Percentiles rank a stretch among this genome's conserved stretches.
phyloP scores from a whole-genome alignment of 2,329 filamentous ascomycete genomes.

The Coleophoma crateriformis region DNA sequence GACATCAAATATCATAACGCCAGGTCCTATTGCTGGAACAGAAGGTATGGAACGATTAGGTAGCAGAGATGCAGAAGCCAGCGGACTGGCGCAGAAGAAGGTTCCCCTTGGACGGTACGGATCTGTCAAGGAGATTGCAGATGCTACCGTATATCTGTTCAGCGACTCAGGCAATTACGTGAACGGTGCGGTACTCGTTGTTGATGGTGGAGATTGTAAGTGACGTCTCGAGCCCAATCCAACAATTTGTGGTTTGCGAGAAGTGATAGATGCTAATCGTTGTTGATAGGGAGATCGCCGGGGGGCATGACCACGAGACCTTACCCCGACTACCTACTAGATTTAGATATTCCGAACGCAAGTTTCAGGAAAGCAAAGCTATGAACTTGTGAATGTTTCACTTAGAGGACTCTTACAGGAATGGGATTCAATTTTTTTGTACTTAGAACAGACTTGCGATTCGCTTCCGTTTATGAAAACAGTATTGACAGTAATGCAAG shows the following conservation, averaged over 20 bases:
- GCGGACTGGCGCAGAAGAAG: slow-evolving; percentile 24
- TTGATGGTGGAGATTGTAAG: slow-evolving; percentile 44
- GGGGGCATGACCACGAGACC: not conserved
- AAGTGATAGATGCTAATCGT: too few species aligned
- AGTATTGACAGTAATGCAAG: too few species aligned
- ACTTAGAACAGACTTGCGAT: too few species aligned
- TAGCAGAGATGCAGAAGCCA: slow-evolving; percentile 12
- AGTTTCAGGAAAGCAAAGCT: not conserved
- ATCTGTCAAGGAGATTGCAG: slow-evolving; percentile 79
- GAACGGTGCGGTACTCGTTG: slow-evolving; percentile 76
- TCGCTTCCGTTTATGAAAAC: too few species aligned
- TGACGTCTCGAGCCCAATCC: too few species aligned
- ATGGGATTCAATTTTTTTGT: too few species aligned
- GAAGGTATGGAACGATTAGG: slow-evolving; percentile 69
- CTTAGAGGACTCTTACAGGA: too few species aligned
- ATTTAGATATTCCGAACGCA: not conserved
- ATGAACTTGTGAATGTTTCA: not conserved
- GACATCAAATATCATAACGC: slow-evolving; percentile 83
- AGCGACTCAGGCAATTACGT: slow-evolving; percentile 82
- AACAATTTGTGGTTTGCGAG: too few species aligned
- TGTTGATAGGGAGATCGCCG: not conserved
- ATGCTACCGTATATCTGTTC: slow-evolving; percentile 87
- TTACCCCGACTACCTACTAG: not conserved
- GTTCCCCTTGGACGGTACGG: slow-evolving; percentile 76
- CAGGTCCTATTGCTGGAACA: slow-evolving; percentile 79